phyloP scores from a whole-genome alignment of 345 rosid species.

The Populus ilicifolia region DNA sequence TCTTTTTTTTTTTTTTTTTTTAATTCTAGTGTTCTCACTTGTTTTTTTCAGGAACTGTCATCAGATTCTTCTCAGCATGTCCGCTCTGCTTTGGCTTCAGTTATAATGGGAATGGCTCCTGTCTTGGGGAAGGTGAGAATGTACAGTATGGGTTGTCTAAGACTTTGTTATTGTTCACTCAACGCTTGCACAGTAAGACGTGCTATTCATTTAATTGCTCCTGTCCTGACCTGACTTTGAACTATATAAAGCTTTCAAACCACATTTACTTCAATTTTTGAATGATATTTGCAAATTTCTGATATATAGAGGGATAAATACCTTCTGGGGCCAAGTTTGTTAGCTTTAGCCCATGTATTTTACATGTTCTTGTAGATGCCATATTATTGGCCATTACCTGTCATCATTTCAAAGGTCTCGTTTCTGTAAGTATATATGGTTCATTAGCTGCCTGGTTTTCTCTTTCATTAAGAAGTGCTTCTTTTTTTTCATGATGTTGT shows the following conservation, averaged over 20 bases:
- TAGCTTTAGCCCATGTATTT: not conserved
- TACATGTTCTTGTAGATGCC: not conserved
- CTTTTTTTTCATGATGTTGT: not conserved
- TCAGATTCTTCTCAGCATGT: conserved; percentile 98
- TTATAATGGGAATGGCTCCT: conserved; percentile 99
- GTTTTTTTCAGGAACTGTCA: conserved; percentile 66
- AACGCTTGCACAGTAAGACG: not conserved
- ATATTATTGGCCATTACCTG: not conserved
- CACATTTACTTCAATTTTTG: not conserved
- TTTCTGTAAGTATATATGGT: not conserved
- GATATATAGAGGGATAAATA: not conserved
- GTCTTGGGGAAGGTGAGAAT: conserved; percentile 55
- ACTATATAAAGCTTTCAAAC: not conserved
- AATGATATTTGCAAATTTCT: not conserved
- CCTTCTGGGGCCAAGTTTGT: not conserved
- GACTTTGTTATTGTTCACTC: not conserved
- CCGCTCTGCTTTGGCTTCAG: conserved; percentile 97
- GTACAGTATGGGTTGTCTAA: not conserved
- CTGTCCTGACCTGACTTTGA: not conserved
- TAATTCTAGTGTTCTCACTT: conserved; percentile 4
- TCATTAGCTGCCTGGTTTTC: not conserved
- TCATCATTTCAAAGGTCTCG: not conserved
- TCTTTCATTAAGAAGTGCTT: not conserved
- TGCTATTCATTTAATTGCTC: not conserved
- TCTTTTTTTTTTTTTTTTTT: not conserved